A percentile compares a stretch with the other conserved stretches of the same genome.
phyloP scores from a whole-genome alignment of 2,329 filamentous ascomycete species.

The Xylariaceae sp. region DNA sequence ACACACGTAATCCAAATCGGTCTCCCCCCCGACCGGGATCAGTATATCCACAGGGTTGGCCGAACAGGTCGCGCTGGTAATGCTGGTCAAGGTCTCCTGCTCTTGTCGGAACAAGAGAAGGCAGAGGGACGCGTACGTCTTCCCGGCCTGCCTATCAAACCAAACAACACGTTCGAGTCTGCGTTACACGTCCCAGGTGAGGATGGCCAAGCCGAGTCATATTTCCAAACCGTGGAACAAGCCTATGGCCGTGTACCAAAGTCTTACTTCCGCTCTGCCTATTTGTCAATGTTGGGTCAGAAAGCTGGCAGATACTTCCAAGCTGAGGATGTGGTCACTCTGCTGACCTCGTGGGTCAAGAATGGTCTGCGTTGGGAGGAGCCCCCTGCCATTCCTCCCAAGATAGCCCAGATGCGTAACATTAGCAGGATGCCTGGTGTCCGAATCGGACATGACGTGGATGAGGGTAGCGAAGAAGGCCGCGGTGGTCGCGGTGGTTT shows the following conservation, averaged over 20 bases:
- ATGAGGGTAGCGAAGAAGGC: constrained; percentile 7
- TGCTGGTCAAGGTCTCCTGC: constrained; percentile 66
- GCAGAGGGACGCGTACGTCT: constrained; percentile 47
- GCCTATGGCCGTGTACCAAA: constrained; percentile 42
- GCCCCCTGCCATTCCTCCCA: constrained; percentile 39
- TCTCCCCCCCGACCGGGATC: constrained; percentile 59
- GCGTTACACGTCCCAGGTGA: constrained; percentile 51
- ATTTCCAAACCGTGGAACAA: constrained; percentile 41
- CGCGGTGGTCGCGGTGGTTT: constrained; percentile 4
- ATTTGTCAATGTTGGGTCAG: constrained; percentile 55
- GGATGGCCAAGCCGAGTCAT: constrained; percentile 37
- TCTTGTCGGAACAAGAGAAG: constrained; percentile 56
- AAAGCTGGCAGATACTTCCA: constrained; percentile 36
- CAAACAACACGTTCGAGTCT: constrained; percentile 47
- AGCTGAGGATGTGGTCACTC: constrained; percentile 38
- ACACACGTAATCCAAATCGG: constrained; percentile 77
- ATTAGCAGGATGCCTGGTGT: constrained; percentile 24
- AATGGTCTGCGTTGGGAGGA: constrained; percentile 49
- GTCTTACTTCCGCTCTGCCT: constrained; percentile 44
- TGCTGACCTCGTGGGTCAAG: constrained; percentile 51
- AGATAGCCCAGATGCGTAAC: constrained; percentile 23
- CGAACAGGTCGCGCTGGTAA: constrained; percentile 74
- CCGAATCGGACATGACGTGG: constrained; percentile 18
- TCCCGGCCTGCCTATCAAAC: constrained; percentile 56
- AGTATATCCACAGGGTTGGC: constrained; percentile 74